phyloP scores from a whole-genome alignment of 495 filamentous ascomycete genomes.

The Podospora pseudocomata region DNA sequence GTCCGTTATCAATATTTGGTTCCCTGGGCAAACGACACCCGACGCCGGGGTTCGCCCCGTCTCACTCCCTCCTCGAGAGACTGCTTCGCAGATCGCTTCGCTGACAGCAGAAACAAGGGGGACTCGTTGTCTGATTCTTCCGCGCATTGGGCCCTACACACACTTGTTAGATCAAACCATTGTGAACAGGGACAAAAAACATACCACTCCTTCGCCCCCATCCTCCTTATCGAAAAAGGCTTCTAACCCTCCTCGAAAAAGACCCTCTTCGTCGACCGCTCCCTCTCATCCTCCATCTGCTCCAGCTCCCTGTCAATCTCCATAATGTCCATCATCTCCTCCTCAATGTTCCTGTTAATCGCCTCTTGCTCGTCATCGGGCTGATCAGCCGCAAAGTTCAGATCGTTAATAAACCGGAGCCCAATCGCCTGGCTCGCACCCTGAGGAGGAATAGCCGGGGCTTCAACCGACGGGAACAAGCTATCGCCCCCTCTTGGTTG shows the following conservation, averaged over 20 bases:
- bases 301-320: constrained; percentile 54
- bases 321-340: constrained; percentile 53
- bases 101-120: background rate
- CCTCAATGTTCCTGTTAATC: constrained; percentile 47
- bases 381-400: constrained; percentile 40
- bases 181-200: background rate
- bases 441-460: constrained; percentile 19
- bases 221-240: background rate
- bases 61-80: constrained; percentile 10
- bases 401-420: constrained; percentile 43
- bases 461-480: constrained; percentile 17
- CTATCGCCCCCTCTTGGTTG: constrained; percentile 16
- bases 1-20: background rate
- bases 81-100: constrained; percentile 3
- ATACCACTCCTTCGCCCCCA: background rate
- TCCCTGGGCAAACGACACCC: background rate
- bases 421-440: constrained; percentile 22
- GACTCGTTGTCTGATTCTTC: background rate
- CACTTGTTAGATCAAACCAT: background rate
- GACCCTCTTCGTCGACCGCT: constrained; percentile 45
- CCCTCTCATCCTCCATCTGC: constrained; percentile 42
- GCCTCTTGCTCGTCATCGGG: constrained; percentile 44
- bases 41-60: constrained; percentile 1
- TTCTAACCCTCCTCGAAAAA: constrained; percentile 44
- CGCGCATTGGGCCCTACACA: background rate